A percentile compares a stretch with the other conserved stretches of the same genome.
These are phyloP conservation scores for Hypomyces rosellus DNA, from an alignment of 2,329 filamentous ascomycete genomes.

Conservation along the genomic window DNA sequence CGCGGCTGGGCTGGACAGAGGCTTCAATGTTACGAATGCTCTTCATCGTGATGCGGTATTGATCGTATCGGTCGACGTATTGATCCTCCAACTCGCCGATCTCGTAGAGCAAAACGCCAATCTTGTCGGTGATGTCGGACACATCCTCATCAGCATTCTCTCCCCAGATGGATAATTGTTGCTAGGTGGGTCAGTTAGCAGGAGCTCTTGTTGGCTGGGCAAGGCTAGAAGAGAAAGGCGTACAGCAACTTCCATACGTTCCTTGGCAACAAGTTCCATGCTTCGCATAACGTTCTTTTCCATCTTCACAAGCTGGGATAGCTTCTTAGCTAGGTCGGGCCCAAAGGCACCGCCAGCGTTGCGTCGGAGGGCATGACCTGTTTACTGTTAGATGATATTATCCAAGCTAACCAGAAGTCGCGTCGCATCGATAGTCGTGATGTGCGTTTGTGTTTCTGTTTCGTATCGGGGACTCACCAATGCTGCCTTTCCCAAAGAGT, in stretches of 20 bases:
- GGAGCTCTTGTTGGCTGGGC: background rate
- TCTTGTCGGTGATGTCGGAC: conserved; percentile 97
- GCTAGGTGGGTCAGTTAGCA: conserved; percentile 42
- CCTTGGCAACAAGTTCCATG: conserved; percentile 87
- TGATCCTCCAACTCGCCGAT: conserved; percentile 98
- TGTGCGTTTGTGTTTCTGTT: background rate
- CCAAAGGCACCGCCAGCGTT: conserved; percentile 71
- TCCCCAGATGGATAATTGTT: conserved; percentile 98
- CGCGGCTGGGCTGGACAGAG: conserved; percentile 93
- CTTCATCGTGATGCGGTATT: conserved; percentile 99
- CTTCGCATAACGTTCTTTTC: conserved; percentile 99
- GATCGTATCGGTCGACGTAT: conserved; percentile 97
- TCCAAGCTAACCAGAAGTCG: background rate
- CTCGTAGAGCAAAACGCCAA: conserved; percentile 95
- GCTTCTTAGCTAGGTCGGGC: conserved; percentile 92
- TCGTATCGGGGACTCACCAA: conserved; percentile 58
- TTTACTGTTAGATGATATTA: background rate
- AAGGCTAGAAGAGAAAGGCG: conserved; percentile 29
- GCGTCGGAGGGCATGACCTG: conserved; percentile 63
- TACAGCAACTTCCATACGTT: conserved; percentile 98
- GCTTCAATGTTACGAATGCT: conserved; percentile 98
- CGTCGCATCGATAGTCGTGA: background rate
- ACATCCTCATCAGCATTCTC: conserved; percentile 95
- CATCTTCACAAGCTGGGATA: conserved; percentile 98
- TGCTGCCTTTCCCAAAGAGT: conserved; percentile 77